Evolutionary conservation across 495 filamentous ascomycete genomes (phyloP).

Genomic region (Trichoderma virens): DNA sequence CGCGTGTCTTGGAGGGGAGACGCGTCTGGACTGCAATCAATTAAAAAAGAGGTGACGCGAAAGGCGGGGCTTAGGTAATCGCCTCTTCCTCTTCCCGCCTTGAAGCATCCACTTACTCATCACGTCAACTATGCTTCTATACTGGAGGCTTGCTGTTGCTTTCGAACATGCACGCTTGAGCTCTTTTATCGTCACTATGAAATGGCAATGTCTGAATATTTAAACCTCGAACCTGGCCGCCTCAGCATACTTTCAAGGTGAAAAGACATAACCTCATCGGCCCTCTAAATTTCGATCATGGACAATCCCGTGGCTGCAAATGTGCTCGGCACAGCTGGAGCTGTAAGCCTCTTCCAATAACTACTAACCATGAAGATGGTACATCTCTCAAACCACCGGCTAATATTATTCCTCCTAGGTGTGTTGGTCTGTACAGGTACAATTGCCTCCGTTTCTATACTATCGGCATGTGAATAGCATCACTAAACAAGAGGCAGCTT

Average conservation of each 20-base stretch:
- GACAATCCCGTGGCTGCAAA: conserved; percentile 47
- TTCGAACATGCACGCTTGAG: background rate
- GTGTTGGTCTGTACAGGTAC: conserved; percentile 16
- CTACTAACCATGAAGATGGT: background rate
- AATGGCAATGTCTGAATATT: background rate
- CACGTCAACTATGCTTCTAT: too few species aligned
- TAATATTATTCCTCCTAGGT: conserved; percentile 9
- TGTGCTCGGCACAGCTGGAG: conserved; percentile 49
- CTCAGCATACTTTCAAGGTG: too few species aligned
- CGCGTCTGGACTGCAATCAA: conserved; percentile 7
- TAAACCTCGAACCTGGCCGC: too few species aligned
- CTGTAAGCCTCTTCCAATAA: conserved; percentile 28
- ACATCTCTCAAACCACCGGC: background rate
- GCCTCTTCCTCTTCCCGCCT: background rate
- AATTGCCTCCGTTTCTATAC: conserved; percentile 15
- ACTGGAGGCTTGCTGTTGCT: background rate
- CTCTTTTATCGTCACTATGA: background rate
- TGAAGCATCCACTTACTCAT: too few species aligned
- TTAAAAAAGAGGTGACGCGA: background rate
- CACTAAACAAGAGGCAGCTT: conserved; percentile 31
- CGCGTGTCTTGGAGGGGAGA: conserved; percentile 7
- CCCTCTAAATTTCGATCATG: conserved; percentile 26
- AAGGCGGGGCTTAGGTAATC: background rate
- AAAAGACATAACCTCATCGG: too few species aligned
- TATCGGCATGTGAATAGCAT: background rate